Base-by-base conservation (phyloP, 805 yeast genomes). In the Millerozyma miso region DNA sequence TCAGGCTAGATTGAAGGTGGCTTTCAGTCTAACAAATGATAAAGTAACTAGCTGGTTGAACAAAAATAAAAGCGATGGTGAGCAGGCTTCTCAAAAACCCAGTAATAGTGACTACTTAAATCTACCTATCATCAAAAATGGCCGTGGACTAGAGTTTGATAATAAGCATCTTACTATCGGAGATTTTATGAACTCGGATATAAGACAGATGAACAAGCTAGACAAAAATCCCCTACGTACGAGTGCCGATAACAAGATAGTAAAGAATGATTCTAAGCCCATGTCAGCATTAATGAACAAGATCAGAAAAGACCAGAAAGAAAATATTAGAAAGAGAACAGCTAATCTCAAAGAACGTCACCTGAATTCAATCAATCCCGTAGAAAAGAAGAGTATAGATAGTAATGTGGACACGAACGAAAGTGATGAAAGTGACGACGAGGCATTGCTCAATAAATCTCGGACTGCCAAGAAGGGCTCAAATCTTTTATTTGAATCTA, bases 1-100 rank as follows among this genome's bases (percentile, higher is more conserved):
- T 3, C 80, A 73, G 45, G 65, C 76, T 13, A 61, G 62, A 41
- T 69, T 77, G 48, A 77, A 73, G 51, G 58, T 71, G 4, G 70
- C 74, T 4, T 54, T 77, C 4, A 48, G 66, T 3, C 60, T 61
- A 23, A 66, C 64, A 14, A 69, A 65, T 43, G 46, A 54, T 5
- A 60, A 55, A 32, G 69, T 70, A 1, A 38, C 59, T 29, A 62
- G 68, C 17, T 75, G 80, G 80, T 54, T 71, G 35, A 54, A 45
- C 14, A 13, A 18, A 19, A 19, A 7, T 35, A 36, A 18, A 1
- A 31, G 3, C 7, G 17, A 15, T 17, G 31, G 26, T n/a, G 39
- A 37, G 19, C 13, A 18, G 19, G 15, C 19, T 8, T 31, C 19
- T 4, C 29, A 19, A 31, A 19, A 42, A 45, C 33, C 49, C 41